Percentiles rank a stretch among this genome's conserved stretches.
Evolutionary conservation across 164 flowering plant species (phyloP).

Genomic region (Vitis rupestris): DNA sequence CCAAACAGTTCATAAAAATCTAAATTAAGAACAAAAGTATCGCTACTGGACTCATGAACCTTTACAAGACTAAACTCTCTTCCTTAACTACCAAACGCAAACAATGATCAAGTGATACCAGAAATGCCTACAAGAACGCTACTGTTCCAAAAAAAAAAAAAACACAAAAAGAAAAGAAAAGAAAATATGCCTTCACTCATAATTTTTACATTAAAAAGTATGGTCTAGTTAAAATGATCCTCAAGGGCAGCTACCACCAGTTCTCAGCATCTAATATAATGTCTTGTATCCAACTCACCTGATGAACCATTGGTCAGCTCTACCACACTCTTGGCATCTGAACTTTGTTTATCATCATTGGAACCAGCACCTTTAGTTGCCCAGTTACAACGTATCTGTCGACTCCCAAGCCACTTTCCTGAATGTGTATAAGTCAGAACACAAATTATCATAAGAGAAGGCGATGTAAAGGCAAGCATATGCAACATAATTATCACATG

Average conservation of each 20-base stretch:
- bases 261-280: not conserved
- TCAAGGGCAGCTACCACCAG: not conserved
- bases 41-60: too few relatives aligned
- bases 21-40: too few relatives aligned
- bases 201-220: too few relatives aligned
- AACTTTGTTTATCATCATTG: constrained; percentile 72
- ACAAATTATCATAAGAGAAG: too few relatives aligned
- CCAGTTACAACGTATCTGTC: constrained; percentile 99
- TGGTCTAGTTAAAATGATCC: not conserved
- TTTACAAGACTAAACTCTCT: too few relatives aligned
- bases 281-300: constrained; percentile 38
- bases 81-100: too few relatives aligned
- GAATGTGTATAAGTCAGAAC: constrained; percentile 1
- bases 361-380: constrained; percentile 90
- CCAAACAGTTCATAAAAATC: too few relatives aligned
- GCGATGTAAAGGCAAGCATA: not conserved
- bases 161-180: not conserved
- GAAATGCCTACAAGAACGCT: too few relatives aligned
- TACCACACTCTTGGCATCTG: constrained; percentile 76
- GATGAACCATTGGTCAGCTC: constrained; percentile 87
- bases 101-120: too few relatives aligned
- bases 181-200: not conserved
- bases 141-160: not conserved
- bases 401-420: constrained; percentile 99
- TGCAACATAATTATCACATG: not conserved